Evolutionary conservation across 805 yeast genomes (phyloP), one percentile per base, ranked within the genome.

Genomic region (Pichia gijzeniarum): DNA sequence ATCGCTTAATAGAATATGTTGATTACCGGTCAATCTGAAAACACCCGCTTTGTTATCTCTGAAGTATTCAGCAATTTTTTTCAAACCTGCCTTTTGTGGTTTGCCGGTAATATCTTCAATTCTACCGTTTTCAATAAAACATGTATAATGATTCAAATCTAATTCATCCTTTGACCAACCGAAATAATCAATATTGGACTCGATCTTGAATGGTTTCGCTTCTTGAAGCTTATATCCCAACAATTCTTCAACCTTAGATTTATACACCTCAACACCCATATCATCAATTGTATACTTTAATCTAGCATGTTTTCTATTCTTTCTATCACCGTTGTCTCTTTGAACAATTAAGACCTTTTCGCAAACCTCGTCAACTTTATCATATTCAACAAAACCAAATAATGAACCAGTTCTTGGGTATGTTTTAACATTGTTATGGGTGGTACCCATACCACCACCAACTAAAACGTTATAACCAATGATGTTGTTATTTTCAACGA

Each of bases 361-460:
- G 65, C 95, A 86, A 18, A 83, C 96, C 42, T 75, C 66, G 50
- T 79, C 80, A 40, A 87, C 74, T 63, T 88, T 77, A 41, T 82
- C 90, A 49, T 72, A 71, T 4, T 78, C 53, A 40, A 82, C 80
- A 60, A 70, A 91, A 22, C 98, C 98, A 53, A 91, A 76, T 67
- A 79, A 69, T 17, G 95, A 82, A 51, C 96, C 98, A 5, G 95
- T 79, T 69, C 98, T 79, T 58, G 98, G 98, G 63, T 91, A 91
- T 0, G 98, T 91, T 74, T 91, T 91, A 61, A 83, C 84, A 72
- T 91, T 91, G 75, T 90, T 91, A 65, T 91, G 98, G 13, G 98
- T 91, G 35, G 95, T 79, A 58, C 98, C 98, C 98, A 91, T 91
- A 74, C 98, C 98, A 71, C 98, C 98, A 66, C 98, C 98, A 53